Evolutionary conservation across 108 stramenopile genomes (phyloP).

Genomic region (Cyclotella baltica): DNA sequence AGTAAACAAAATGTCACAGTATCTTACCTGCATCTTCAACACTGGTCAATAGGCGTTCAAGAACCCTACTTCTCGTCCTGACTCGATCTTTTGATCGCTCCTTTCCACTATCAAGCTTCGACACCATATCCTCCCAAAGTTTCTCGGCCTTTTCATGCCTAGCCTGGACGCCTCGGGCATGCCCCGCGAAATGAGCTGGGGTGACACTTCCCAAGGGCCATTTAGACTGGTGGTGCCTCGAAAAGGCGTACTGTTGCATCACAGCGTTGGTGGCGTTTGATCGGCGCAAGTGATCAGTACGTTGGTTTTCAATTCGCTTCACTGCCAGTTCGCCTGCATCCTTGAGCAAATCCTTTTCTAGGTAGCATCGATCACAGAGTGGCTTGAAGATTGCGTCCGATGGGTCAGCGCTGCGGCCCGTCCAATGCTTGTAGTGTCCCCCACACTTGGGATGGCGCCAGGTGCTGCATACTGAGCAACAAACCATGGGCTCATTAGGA

Average conservation of each 20-base stretch:
- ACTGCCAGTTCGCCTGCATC: conserved; percentile 44
- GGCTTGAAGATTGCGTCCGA: conserved; percentile 56
- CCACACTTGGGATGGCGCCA: conserved; percentile 90
- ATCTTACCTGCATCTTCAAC: conserved; percentile 84
- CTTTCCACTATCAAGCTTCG: conserved; percentile 46
- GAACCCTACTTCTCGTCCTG: conserved; percentile 70
- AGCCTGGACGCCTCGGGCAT: conserved; percentile 77
- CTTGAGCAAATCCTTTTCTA: conserved; percentile 61
- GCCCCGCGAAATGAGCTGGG: conserved; percentile 72
- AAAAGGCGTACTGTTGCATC: conserved; percentile 80
- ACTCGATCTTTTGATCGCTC: conserved; percentile 65
- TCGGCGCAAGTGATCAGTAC: conserved; percentile 80
- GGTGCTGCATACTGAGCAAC: conserved; percentile 85
- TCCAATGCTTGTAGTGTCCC: conserved; percentile 79
- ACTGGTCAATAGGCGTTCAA: conserved; percentile 74
- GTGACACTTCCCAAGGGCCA: conserved; percentile 84
- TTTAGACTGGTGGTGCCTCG: conserved; percentile 84
- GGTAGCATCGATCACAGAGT: conserved; percentile 79
- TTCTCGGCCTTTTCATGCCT: conserved; percentile 89
- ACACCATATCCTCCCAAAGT: conserved; percentile 81
- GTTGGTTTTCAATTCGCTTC: conserved; percentile 68
- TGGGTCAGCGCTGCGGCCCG: conserved; percentile 60
- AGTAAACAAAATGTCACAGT: conserved; percentile 2
- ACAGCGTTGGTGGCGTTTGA: conserved; percentile 72
- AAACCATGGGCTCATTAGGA: conserved; percentile 79